A percentile compares a stretch with the other conserved stretches of the same genome.
Evolutionary conservation across 1,284 basidiomycete species (phyloP).

Genomic region (Fomitopsis pinicola): DNA sequence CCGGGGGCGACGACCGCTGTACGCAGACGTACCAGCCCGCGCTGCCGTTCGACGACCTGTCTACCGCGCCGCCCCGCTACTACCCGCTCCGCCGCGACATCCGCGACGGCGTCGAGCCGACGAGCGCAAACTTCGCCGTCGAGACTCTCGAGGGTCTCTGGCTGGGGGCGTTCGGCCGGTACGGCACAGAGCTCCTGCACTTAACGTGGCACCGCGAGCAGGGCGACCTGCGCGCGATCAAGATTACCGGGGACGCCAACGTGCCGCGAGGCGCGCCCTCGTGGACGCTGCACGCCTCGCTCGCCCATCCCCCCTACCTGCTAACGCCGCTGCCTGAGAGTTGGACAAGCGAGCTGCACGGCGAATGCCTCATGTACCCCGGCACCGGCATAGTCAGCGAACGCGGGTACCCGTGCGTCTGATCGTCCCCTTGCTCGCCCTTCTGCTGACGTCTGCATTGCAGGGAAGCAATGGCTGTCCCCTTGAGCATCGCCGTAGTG

Average conservation of each 20-base stretch:
- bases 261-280: slow-evolving; percentile 23
- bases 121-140: slow-evolving; percentile 6
- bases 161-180: slow-evolving; percentile 16
- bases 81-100: slow-evolving; percentile 14
- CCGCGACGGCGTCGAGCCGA: slow-evolving; percentile 7
- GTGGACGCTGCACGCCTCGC: slow-evolving; percentile 12
- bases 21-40: slow-evolving; percentile 5
- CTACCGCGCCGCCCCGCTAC: slow-evolving; percentile 14
- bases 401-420: slow-evolving; percentile 17
- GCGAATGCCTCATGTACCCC: slow-evolving; percentile 3
- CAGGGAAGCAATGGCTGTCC: neutral
- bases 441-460: neutral
- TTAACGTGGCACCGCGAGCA: slow-evolving; percentile 8
- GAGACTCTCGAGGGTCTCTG: slow-evolving; percentile 16
- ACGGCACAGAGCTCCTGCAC: slow-evolving; percentile 20
- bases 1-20: neutral
- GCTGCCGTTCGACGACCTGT: slow-evolving; percentile 13
- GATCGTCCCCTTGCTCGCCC: neutral
- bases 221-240: slow-evolving; percentile 17
- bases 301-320: neutral
- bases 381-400: slow-evolving; percentile 15
- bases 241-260: slow-evolving; percentile 26
- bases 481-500: neutral
- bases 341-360: neutral
- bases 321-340: neutral